Evolutionary conservation across 257 asterid species (phyloP).

Genomic region (Datura wrightii): DNA sequence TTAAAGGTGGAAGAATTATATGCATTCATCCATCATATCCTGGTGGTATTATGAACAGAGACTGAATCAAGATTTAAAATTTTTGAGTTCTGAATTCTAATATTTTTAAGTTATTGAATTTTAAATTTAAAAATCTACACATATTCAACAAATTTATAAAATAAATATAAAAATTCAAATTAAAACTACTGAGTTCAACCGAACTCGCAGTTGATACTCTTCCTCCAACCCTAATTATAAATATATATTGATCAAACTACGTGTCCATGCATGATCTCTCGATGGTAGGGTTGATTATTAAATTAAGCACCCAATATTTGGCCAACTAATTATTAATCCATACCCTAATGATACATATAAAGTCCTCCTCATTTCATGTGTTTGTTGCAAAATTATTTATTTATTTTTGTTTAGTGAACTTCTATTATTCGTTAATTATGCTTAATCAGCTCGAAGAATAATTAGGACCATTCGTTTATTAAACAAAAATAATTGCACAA

Average conservation of each 20-base stretch:
- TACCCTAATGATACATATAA: neutral
- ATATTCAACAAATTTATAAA: no score
- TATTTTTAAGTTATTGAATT: no score
- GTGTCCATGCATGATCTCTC: neutral
- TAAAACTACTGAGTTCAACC: no score
- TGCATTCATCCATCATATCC: no score
- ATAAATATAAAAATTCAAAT: no score
- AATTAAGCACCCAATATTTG: neutral
- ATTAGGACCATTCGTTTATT: neutral
- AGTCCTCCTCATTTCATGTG: neutral
- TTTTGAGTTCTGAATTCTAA: no score
- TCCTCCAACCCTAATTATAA: no score
- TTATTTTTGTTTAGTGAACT: neutral
- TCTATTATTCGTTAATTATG: neutral
- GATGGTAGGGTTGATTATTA: neutral
- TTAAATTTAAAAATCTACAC: no score
- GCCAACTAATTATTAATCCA: neutral
- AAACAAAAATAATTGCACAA: neutral
- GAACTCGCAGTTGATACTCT: no score
- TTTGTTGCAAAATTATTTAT: neutral
- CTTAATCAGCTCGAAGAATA: neutral
- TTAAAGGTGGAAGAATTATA: no score
- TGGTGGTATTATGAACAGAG: no score
- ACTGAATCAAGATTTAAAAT: no score
- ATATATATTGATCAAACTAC: neutral